Base-by-base conservation (phyloP, 176 grass and related monocot species). In the Urochloa ruziziensis region DNA sequence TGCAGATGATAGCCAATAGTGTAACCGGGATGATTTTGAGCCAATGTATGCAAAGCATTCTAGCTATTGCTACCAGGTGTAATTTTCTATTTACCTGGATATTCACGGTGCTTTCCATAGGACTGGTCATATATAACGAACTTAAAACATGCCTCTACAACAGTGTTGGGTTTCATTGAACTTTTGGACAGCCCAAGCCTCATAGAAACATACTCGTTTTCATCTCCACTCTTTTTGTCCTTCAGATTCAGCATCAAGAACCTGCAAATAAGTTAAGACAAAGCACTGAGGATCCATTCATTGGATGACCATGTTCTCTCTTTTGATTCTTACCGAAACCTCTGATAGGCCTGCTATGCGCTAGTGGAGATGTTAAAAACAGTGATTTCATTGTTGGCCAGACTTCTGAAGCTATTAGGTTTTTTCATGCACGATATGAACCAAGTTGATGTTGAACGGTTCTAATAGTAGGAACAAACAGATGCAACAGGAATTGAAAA, bases 221-320 rank as follows among this genome's bases (percentile, higher is more conserved):
- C 4, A 16, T 33, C 68, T 0, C 11, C 59, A 5, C 34, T 33
- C 43, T 80, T 80, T 74, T 13, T 74, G 46, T 53, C 34, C 67
- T 5, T 80, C 30, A 75, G 77, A 64, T 86, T 80, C 46, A 86
- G 57, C 39, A 33, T 44, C 33, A 86, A 53, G 19, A 43, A 80
- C 77, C 68, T 86, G 58, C 7, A 30, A 86, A 32, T 9, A 75
- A 40, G 17, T 46, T 46, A 42, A 48, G 44, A 30, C 15, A 47
- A 14, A 71, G 23, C 67, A 69, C 10, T n/a, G 10, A 68, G 65
- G 37, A 43, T 40, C 23, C 43, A 37, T 28, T 70, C n/a, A 28
- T n/a, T 70, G 40, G 24, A 40, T 46, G 40, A 24, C 13, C 40
- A 28, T 70, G n/a, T 10, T 47, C 14, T 47, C 24, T 28, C 24